These are phyloP conservation scores for Dovyalis caffra DNA, from an alignment of 345 rosid genomes.

Conservation along the genomic window DNA sequence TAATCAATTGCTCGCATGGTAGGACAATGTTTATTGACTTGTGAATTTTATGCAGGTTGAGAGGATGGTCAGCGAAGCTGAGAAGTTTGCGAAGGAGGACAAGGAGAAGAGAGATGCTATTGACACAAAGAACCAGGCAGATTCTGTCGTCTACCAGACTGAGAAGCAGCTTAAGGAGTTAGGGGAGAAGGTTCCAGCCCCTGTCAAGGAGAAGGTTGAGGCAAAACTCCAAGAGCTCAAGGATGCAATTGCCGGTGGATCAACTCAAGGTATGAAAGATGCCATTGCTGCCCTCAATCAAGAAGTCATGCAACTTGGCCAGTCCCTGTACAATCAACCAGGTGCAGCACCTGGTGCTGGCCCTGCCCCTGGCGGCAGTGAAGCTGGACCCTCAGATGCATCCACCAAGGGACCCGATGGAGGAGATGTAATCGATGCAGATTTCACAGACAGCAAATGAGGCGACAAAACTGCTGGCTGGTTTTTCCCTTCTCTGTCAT, in stretches of 20 bases:
- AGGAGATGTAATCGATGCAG: slow-evolving; percentile 90
- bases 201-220: slow-evolving; percentile 90
- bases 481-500: background rate
- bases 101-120: slow-evolving; percentile 94
- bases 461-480: slow-evolving; percentile 3
- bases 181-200: slow-evolving; percentile 83
- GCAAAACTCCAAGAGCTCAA: slow-evolving; percentile 76
- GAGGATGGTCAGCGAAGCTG: slow-evolving; percentile 87
- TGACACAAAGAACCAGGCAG: slow-evolving; percentile 98
- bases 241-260: slow-evolving; percentile 65
- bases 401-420: slow-evolving; percentile 69
- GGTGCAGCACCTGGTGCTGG: slow-evolving; percentile 55
- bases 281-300: slow-evolving; percentile 85
- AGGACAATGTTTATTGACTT: background rate
- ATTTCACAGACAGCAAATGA: slow-evolving; percentile 89
- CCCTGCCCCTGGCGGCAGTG: slow-evolving; percentile 61
- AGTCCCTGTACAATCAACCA: slow-evolving; percentile 84
- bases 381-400: slow-evolving; percentile 53
- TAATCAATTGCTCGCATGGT: background rate
- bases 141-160: slow-evolving; percentile 84
- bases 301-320: slow-evolving; percentile 96
- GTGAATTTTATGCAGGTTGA: slow-evolving; percentile 52
- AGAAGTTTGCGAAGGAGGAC: slow-evolving; percentile 83
- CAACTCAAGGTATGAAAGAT: slow-evolving; percentile 78
- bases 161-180: slow-evolving; percentile 95